phyloP scores from a whole-genome alignment of 2,329 filamentous ascomycete species.

The Alternaria arbusti region DNA sequence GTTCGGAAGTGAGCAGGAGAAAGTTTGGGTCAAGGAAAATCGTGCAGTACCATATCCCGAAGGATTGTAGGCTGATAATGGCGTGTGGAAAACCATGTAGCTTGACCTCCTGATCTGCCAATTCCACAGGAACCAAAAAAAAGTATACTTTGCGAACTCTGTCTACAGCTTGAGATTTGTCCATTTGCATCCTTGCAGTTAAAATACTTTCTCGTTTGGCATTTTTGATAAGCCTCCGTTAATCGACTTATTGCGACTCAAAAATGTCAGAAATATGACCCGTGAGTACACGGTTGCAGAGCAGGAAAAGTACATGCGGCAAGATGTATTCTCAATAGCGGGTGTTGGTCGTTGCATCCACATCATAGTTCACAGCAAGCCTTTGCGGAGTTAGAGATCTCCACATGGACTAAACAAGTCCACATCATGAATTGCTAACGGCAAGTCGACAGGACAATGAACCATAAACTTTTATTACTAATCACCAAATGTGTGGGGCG shows the following conservation, averaged over 20 bases:
- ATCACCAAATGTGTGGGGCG: neutral
- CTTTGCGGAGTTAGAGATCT: neutral
- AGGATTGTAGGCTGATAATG: neutral
- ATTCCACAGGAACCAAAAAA: neutral
- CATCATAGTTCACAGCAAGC: neutral
- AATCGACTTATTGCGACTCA: neutral
- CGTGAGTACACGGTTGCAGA: neutral
- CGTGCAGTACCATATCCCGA: neutral
- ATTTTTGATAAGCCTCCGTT: neutral
- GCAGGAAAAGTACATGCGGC: neutral
- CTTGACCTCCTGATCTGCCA: neutral
- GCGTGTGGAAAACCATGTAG: neutral
- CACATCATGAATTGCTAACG: neutral
- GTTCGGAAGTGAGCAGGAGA: conserved; percentile 38
- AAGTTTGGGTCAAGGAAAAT: conserved; percentile 40
- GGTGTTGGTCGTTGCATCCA: neutral
- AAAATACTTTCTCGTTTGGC: neutral
- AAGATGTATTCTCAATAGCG: neutral
- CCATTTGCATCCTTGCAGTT: neutral
- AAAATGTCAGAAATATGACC: neutral
- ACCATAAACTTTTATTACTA: neutral
- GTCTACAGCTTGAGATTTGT: neutral
- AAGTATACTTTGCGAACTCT: neutral
- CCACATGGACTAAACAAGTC: neutral
- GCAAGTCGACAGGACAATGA: neutral